phyloP scores from a whole-genome alignment of 495 filamentous ascomycete species.

The Copromyces sp. region DNA sequence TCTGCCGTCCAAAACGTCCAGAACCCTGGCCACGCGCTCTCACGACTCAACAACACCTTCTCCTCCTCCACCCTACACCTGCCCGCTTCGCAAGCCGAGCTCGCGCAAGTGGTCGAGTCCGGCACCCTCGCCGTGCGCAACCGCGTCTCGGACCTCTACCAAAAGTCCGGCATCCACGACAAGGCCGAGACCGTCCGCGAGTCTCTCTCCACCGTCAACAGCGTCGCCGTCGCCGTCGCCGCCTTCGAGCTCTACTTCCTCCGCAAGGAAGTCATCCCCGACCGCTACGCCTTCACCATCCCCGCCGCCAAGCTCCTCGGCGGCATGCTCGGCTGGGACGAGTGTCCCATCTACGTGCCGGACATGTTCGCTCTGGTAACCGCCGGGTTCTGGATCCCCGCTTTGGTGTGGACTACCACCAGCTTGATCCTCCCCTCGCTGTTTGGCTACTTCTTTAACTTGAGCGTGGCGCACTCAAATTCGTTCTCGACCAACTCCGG shows the following conservation, averaged over 20 bases:
- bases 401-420: constrained; percentile 67
- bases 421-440: constrained; percentile 57
- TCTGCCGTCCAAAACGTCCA: constrained; percentile 39
- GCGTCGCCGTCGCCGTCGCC: constrained; percentile 52
- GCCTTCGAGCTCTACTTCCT: constrained; percentile 54
- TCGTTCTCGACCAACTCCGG: constrained; percentile 8
- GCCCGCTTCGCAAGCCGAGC: constrained; percentile 74
- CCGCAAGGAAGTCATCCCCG: constrained; percentile 51
- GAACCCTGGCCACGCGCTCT: constrained; percentile 47
- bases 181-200: constrained; percentile 51
- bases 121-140: constrained; percentile 54
- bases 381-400: constrained; percentile 69
- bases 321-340: constrained; percentile 19
- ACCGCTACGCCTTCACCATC: constrained; percentile 59
- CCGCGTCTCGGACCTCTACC: constrained; percentile 37
- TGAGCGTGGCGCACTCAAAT: constrained; percentile 39
- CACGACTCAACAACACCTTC: constrained; percentile 10
- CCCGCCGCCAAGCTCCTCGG: constrained; percentile 48
- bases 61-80: constrained; percentile 45
- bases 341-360: constrained; percentile 53
- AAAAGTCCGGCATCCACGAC: constrained; percentile 41
- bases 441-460: constrained; percentile 79
- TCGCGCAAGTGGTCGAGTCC: constrained; percentile 74
- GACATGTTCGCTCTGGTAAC: constrained; percentile 78
- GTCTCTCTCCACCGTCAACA: constrained; percentile 56